These are phyloP conservation scores for Penicillium thymicola DNA, from an alignment of 2,329 filamentous ascomycete species.

Conservation along the genomic window DNA sequence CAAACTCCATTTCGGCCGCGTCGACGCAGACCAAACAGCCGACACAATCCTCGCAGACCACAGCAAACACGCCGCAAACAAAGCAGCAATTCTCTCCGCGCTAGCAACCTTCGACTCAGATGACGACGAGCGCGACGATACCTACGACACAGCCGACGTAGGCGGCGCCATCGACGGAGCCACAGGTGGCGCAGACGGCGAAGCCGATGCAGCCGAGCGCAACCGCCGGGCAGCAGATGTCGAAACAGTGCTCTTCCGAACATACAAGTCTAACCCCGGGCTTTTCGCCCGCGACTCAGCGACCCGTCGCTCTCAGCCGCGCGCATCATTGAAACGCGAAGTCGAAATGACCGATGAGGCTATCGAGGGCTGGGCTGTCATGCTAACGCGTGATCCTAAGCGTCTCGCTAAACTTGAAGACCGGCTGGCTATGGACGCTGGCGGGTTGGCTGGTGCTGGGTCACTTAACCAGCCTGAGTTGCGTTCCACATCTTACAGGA, in stretches of 20 bases:
- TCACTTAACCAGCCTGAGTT: conserved; percentile 59
- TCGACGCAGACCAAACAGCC: conserved; percentile 59
- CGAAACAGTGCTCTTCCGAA: conserved; percentile 71
- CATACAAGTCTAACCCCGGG: conserved; percentile 63
- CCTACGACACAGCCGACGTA: conserved; percentile 88
- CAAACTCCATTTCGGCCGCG: conserved; percentile 75
- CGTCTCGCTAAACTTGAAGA: conserved; percentile 67
- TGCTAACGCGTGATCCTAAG: conserved; percentile 71
- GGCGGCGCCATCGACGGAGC: conserved; percentile 77
- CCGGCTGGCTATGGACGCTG: conserved; percentile 64
- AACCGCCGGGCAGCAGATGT: conserved; percentile 39
- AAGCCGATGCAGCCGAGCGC: conserved; percentile 55
- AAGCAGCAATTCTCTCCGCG: conserved; percentile 83
- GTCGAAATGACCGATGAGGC: conserved; percentile 91
- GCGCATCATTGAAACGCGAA: conserved; percentile 65
- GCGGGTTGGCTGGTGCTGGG: conserved; percentile 35
- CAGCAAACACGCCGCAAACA: conserved; percentile 61
- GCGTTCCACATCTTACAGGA: conserved; percentile 62
- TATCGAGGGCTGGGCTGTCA: conserved; percentile 90
- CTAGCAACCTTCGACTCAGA: conserved; percentile 87
- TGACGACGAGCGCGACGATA: conserved; percentile 95
- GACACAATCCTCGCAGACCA: conserved; percentile 68
- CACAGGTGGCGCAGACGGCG: conserved; percentile 43
- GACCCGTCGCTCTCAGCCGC: conserved; percentile 62
- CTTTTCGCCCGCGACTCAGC: conserved; percentile 69